A percentile compares a stretch with the other conserved stretches of the same genome.
These are phyloP conservation scores for Coniochaeta ligniaria DNA, from an alignment of 2,329 filamentous ascomycete genomes.

Conservation along the genomic window DNA sequence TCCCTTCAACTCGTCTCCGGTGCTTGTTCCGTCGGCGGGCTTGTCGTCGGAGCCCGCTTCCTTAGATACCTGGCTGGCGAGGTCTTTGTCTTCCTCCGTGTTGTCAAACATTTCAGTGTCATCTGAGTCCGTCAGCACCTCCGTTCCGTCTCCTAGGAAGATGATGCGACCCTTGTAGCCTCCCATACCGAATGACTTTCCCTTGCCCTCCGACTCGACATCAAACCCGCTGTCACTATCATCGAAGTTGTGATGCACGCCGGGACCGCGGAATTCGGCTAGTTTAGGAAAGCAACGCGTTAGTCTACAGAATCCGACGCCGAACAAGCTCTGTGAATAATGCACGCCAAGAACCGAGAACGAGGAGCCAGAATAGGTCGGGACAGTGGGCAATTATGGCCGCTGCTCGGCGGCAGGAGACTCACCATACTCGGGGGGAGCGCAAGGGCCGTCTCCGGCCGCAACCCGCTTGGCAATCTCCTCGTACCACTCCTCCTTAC, in stretches of 20 bases:
- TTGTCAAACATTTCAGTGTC: conserved; percentile 94
- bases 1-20: neutral
- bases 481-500: conserved; percentile 97
- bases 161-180: conserved; percentile 83
- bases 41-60: conserved; percentile 25
- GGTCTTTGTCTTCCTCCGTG: conserved; percentile 75
- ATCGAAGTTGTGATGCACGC: conserved; percentile 75
- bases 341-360: neutral
- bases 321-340: neutral
- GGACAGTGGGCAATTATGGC: neutral
- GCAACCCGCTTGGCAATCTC: conserved; percentile 89
- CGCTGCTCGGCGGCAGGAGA: neutral
- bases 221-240: conserved; percentile 74
- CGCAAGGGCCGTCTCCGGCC: conserved; percentile 94
- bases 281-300: conserved; percentile 18
- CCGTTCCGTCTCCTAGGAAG: conserved; percentile 89
- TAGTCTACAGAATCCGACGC: conserved; percentile 5
- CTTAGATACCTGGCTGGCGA: conserved; percentile 76
- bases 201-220: conserved; percentile 61
- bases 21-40: conserved; percentile 9
- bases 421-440: conserved; percentile 97
- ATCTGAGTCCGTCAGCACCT: conserved; percentile 81
- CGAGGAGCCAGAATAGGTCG: neutral
- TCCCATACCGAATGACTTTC: conserved; percentile 56
- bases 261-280: conserved; percentile 82